phyloP scores from a whole-genome alignment of 1,139 yeast genomes.

The Martiniozyma asiatica region DNA sequence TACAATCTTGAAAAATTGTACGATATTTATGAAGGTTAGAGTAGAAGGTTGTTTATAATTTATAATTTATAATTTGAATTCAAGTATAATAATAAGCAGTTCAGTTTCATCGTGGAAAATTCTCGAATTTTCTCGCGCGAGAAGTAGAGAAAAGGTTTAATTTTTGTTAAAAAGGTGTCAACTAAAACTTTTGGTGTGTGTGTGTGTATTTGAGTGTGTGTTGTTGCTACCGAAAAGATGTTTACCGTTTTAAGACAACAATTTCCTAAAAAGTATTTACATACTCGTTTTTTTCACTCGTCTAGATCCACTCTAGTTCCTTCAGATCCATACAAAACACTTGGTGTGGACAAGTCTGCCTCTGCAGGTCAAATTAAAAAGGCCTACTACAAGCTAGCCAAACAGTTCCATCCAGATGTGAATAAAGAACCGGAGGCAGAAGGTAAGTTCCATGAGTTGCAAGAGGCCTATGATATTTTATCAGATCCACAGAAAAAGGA shows the following conservation, averaged over 20 bases:
- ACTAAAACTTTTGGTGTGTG: no score
- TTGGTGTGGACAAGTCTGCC: conserved; percentile 69
- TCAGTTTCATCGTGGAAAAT: no score
- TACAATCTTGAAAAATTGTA: conserved; percentile 51
- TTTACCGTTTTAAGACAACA: conserved; percentile 19
- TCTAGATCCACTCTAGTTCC: no score
- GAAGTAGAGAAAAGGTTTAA: no score
- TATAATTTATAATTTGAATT: no score
- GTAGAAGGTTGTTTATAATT: no score
- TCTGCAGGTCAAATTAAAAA: conserved; percentile 79
- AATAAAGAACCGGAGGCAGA: conserved; percentile 87
- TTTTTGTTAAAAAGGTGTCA: no score
- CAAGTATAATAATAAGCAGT: no score
- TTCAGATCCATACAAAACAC: conserved; percentile 80
- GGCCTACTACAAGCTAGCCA: conserved; percentile 87
- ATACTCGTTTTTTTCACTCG: no score
- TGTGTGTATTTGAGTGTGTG: not conserved
- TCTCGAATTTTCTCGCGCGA: no score
- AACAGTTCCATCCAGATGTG: conserved; percentile 91
- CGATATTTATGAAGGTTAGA: conserved; percentile 27
- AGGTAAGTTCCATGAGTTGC: conserved; percentile 79
- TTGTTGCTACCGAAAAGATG: not conserved
- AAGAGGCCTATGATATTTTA: conserved; percentile 86
- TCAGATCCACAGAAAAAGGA: conserved; percentile 79
- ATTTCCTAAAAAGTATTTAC: no score